phyloP scores from a whole-genome alignment of 805 yeast species.

The Starmerella sp. region DNA sequence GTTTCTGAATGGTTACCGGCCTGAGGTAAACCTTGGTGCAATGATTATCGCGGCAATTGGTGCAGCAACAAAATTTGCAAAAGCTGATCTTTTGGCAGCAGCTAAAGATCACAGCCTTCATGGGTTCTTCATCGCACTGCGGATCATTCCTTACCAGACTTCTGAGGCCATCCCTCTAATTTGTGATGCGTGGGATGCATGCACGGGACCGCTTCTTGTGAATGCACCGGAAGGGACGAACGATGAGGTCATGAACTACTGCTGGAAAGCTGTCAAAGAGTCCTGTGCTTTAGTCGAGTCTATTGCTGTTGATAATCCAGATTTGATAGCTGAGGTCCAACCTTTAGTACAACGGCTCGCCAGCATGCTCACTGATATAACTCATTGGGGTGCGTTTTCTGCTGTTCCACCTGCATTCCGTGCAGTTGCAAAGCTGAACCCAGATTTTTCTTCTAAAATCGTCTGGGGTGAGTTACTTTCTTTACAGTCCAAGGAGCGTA shows the following conservation, averaged over 20 bases:
- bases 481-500: neutral
- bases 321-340: neutral
- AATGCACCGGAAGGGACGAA: slow-evolving; percentile 14
- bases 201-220: slow-evolving; percentile 10
- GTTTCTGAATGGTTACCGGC: slow-evolving; percentile 22
- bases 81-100: slow-evolving; percentile 32
- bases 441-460: neutral
- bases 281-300: slow-evolving; percentile 42
- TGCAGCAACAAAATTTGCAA: slow-evolving; percentile 22
- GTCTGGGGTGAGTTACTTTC: slow-evolving; percentile 4
- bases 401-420: slow-evolving; percentile 75
- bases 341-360: slow-evolving; percentile 52
- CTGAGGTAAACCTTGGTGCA: neutral
- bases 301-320: neutral
- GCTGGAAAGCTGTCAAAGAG: slow-evolving; percentile 79
- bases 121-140: slow-evolving; percentile 51
- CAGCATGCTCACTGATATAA: slow-evolving; percentile 34
- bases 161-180: neutral
- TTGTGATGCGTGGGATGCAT: slow-evolving; percentile 1
- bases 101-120: slow-evolving; percentile 46
- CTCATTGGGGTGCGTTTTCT: slow-evolving; percentile 88
- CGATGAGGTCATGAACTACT: slow-evolving; percentile 42
- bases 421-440: slow-evolving; percentile 42
- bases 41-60: slow-evolving; percentile 14
- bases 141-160: neutral